Evolutionary conservation across 1,284 basidiomycete species (phyloP).

Genomic region (Puccinia coronata): DNA sequence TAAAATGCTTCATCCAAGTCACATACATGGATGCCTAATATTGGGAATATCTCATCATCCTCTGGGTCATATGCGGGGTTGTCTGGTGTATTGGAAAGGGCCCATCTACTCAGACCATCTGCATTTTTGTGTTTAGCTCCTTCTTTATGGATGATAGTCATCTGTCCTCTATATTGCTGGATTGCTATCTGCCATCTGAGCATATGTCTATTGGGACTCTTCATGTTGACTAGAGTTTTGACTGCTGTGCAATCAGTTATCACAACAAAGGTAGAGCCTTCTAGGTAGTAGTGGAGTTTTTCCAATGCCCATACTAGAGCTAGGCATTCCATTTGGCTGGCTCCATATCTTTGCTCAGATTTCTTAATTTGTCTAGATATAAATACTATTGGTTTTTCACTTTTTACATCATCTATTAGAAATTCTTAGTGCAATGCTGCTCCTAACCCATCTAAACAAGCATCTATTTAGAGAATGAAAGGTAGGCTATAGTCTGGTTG

Average conservation of each 20-base stretch:
- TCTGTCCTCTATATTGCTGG: neutral
- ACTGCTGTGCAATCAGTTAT: slow-evolving; percentile 9
- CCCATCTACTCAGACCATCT: no score
- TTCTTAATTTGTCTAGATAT: slow-evolving; percentile 10
- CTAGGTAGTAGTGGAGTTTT: slow-evolving; percentile 14
- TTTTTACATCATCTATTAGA: neutral
- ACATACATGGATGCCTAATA: no score
- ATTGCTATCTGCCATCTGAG: slow-evolving; percentile 14
- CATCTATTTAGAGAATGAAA: slow-evolving; percentile 34
- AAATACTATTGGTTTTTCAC: neutral
- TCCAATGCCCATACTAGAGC: neutral
- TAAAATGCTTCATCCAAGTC: no score
- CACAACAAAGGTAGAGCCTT: neutral
- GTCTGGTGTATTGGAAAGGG: no score
- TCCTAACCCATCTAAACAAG: slow-evolving; percentile 20
- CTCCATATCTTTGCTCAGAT: neutral
- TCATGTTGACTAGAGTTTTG: slow-evolving; percentile 4
- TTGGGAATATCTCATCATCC: no score
- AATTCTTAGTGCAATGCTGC: slow-evolving; percentile 20
- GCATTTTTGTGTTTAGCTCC: no score
- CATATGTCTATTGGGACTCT: slow-evolving; percentile 4
- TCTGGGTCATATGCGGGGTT: no score
- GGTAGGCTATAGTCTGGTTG: slow-evolving; percentile 1
- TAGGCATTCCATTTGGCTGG: no score
- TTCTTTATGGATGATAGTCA: neutral